These are phyloP conservation scores for Aspergillus novofumigatus DNA, from an alignment of 2,329 filamentous ascomycete species.

Conservation along the genomic window DNA sequence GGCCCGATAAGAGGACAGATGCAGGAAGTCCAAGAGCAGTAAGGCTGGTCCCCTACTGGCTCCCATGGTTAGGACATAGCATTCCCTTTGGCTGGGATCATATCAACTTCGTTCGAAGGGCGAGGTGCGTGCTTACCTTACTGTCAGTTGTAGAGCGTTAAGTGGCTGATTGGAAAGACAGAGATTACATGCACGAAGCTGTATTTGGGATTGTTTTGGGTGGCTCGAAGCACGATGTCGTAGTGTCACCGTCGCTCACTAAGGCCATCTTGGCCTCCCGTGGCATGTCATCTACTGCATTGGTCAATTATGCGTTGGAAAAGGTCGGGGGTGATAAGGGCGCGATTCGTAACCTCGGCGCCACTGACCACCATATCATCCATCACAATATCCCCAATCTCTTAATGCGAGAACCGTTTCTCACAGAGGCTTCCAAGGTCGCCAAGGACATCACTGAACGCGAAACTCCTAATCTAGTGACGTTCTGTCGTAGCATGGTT, in stretches of 20 bases:
- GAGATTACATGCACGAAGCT: slow-evolving; percentile 35
- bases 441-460: slow-evolving; percentile 40
- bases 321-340: slow-evolving; percentile 43
- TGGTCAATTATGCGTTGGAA: slow-evolving; percentile 34
- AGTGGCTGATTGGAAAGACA: slow-evolving; percentile 17
- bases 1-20: slow-evolving; percentile 14
- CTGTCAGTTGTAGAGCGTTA: neutral
- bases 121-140: slow-evolving; percentile 31
- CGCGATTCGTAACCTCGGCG: slow-evolving; percentile 31
- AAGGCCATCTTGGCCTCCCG: slow-evolving; percentile 36
- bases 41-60: slow-evolving; percentile 55
- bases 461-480: slow-evolving; percentile 54
- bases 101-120: slow-evolving; percentile 40
- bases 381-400: slow-evolving; percentile 34
- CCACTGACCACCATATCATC: slow-evolving; percentile 32
- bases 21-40: slow-evolving; percentile 34
- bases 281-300: slow-evolving; percentile 22
- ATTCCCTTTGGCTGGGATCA: slow-evolving; percentile 45
- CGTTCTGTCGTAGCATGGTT: slow-evolving; percentile 55
- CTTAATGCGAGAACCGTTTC: slow-evolving; percentile 46
- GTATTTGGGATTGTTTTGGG: slow-evolving; percentile 49
- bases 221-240: slow-evolving; percentile 48
- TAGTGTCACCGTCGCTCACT: slow-evolving; percentile 47
- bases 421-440: slow-evolving; percentile 38
- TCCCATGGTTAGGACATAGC: slow-evolving; percentile 55